Conservation (phyloP, 83 land plant species). For the Picea abies region DNA sequence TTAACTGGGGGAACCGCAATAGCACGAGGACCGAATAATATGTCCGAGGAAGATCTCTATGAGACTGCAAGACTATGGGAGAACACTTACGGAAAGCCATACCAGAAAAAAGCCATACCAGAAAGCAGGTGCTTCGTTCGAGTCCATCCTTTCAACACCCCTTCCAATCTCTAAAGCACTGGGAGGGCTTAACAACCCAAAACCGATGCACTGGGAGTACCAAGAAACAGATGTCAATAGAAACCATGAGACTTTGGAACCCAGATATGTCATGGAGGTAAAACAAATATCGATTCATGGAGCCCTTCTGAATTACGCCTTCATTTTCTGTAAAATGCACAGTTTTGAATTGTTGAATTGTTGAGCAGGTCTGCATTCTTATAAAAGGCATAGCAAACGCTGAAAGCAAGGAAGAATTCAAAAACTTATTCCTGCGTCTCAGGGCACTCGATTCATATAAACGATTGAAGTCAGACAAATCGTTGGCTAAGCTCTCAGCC, state of each 20-base stretch:
- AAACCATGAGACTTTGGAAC: slow-evolving; percentile 47
- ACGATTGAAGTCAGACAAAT: slow-evolving; percentile 55
- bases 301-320: no score
- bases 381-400: no score
- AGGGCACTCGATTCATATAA: slow-evolving; percentile 55
- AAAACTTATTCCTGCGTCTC: slow-evolving; percentile 50
- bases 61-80: slow-evolving; percentile 75
- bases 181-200: slow-evolving; percentile 13
- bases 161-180: slow-evolving; percentile 9
- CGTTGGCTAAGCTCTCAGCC: slow-evolving; percentile 24
- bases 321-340: slow-evolving; percentile 1
- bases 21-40: slow-evolving; percentile 30
- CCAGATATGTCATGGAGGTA: slow-evolving; percentile 79
- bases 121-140: slow-evolving; percentile 65
- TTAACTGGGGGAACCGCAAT: slow-evolving; percentile 44
- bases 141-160: neutral
- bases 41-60: slow-evolving; percentile 41
- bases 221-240: slow-evolving; percentile 53
- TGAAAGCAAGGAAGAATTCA: neutral
- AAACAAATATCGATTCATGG: neutral
- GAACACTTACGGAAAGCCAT: slow-evolving; percentile 49
- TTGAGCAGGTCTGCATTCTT: slow-evolving; percentile 46
- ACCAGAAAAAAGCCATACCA: no score
- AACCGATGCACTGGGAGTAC: slow-evolving; percentile 38
- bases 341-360: slow-evolving; percentile 10